Evolutionary conservation across 2,329 filamentous ascomycete species (phyloP).

Genomic region (Beauveria sp.): DNA sequence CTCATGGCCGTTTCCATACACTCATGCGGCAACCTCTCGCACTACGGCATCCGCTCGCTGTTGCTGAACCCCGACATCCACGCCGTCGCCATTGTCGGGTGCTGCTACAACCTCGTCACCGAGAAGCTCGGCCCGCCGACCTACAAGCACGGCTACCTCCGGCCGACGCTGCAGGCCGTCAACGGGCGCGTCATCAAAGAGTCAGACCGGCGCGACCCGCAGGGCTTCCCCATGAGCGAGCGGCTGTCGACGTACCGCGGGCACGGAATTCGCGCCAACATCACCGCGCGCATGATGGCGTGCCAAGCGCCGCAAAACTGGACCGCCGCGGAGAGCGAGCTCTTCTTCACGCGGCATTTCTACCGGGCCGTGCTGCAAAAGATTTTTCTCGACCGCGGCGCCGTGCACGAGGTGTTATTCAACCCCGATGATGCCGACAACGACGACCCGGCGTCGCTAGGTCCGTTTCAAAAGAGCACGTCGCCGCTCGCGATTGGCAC

Average conservation of each 20-base stretch:
- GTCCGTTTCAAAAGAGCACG: constrained; percentile 51
- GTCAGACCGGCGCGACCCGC: constrained; percentile 68
- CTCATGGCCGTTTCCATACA: constrained; percentile 93
- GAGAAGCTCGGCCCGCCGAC: constrained; percentile 82
- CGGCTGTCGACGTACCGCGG: constrained; percentile 50
- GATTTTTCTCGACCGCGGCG: constrained; percentile 79
- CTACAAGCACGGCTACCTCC: constrained; percentile 73
- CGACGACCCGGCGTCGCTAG: constrained; percentile 22
- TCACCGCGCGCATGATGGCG: constrained; percentile 96
- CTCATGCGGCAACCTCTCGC: constrained; percentile 94
- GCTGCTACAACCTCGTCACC: constrained; percentile 95
- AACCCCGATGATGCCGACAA: not conserved
- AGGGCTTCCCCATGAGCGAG: constrained; percentile 90
- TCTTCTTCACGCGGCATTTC: constrained; percentile 89
- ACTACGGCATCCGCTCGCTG: constrained; percentile 84
- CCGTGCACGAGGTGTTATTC: constrained; percentile 55
- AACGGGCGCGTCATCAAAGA: constrained; percentile 63
- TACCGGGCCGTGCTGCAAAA: constrained; percentile 85
- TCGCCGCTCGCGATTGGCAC: constrained; percentile 83
- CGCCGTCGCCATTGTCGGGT: constrained; percentile 92
- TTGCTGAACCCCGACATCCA: constrained; percentile 75
- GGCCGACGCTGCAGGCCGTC: constrained; percentile 58
- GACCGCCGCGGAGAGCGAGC: constrained; percentile 70
- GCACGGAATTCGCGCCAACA: constrained; percentile 75
- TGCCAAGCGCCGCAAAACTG: constrained; percentile 94